These are phyloP conservation scores for Cruciata laevipes DNA, from an alignment of 257 asterid genomes.

Conservation along the genomic window DNA sequence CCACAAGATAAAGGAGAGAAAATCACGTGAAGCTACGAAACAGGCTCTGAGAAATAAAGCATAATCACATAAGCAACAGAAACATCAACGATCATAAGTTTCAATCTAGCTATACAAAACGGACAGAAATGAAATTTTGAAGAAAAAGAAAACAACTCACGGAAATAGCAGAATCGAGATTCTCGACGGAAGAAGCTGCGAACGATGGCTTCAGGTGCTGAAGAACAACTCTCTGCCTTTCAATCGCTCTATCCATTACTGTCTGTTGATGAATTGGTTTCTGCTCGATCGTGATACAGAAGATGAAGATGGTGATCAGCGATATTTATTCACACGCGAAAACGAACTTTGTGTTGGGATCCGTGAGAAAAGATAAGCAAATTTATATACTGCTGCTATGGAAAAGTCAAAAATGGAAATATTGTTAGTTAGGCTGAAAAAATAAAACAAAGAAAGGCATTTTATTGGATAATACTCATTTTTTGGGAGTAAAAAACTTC, in stretches of 20 bases:
- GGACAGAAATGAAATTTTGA: background rate
- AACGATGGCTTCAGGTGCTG: constrained; percentile 82
- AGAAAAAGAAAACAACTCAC: constrained; percentile 33
- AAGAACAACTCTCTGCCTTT: constrained; percentile 71
- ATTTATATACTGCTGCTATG: background rate
- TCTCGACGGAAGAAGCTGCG: constrained; percentile 66
- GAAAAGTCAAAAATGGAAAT: background rate
- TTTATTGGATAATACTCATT: too few relatives aligned
- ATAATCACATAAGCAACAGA: background rate
- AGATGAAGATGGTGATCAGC: background rate
- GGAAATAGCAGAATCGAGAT: constrained; percentile 54
- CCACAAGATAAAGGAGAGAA: background rate
- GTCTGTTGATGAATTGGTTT: background rate
- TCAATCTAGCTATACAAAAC: background rate
- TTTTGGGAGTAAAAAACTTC: background rate
- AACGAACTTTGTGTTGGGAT: background rate
- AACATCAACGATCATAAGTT: background rate
- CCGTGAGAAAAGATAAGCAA: constrained; percentile 5
- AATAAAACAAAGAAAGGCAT: background rate
- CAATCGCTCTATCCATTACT: constrained; percentile 66
- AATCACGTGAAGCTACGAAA: background rate
- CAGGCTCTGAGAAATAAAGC: background rate
- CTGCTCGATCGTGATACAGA: background rate
- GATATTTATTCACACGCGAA: background rate
- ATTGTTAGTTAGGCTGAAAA: background rate